phyloP scores from a whole-genome alignment of 306 rosid genomes.

The Mimosa bimucronata region DNA sequence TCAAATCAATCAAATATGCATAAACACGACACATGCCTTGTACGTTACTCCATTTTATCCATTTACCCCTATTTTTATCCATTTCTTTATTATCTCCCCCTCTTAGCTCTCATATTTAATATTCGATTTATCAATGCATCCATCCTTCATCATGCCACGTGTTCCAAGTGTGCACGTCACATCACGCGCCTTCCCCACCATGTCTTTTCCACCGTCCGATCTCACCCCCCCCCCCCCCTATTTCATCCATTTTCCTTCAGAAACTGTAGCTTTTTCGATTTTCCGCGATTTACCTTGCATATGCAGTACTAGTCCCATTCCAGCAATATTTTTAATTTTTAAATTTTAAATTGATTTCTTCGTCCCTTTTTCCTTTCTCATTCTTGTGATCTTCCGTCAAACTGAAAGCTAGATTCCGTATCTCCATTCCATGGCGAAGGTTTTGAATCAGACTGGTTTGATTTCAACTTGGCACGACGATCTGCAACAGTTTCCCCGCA shows the following conservation, averaged over 20 bases:
- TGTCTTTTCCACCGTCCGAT: constrained; percentile 33
- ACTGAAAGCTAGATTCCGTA: not conserved
- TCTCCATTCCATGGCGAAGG: constrained; percentile 52
- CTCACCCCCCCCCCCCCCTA: not conserved
- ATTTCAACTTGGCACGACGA: constrained; percentile 47
- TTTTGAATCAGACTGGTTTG: constrained; percentile 48
- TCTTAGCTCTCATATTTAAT: not conserved
- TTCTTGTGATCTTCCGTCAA: not conserved
- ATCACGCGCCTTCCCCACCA: not conserved
- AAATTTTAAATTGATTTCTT: not conserved
- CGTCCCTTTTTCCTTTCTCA: not conserved
- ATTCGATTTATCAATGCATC: not conserved
- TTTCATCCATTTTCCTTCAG: not conserved
- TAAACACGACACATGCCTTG: not conserved
- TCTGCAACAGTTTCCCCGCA: constrained; percentile 29
- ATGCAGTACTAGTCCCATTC: not conserved
- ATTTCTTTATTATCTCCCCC: not conserved
- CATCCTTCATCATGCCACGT: not conserved
- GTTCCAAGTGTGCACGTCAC: not conserved
- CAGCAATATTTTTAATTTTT: not conserved
- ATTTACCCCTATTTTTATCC: not conserved
- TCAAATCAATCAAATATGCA: not conserved
- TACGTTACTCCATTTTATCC: not conserved
- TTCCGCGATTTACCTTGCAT: not conserved
- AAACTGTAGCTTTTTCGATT: not conserved